These are phyloP conservation scores for Fusarium tupiense DNA, from an alignment of 2,329 filamentous ascomycete species.

Conservation along the genomic window DNA sequence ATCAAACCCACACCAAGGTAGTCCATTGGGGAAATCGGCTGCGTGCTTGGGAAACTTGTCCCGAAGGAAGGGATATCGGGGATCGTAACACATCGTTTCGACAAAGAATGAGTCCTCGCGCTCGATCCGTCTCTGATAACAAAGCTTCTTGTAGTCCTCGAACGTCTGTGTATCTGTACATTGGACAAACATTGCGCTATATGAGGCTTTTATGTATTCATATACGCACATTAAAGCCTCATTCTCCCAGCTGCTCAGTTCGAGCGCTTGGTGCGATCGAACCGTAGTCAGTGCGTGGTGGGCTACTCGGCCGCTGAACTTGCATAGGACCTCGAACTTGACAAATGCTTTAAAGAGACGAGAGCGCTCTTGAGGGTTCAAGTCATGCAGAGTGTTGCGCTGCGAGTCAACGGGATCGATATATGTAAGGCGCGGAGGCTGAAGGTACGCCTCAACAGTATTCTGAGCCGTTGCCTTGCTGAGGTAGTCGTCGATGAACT, in stretches of 20 bases:
- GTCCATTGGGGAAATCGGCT: accelerated
- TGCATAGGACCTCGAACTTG: background rate
- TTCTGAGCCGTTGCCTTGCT: background rate
- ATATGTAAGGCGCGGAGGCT: background rate
- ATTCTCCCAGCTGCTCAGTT: background rate
- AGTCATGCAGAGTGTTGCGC: background rate
- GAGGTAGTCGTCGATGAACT: background rate
- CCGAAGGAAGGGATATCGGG: background rate
- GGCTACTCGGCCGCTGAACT: background rate
- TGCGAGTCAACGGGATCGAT: background rate
- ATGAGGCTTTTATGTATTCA: background rate
- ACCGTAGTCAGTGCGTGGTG: background rate
- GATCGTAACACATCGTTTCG: background rate
- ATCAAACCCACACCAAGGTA: background rate
- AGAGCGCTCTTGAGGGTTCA: background rate
- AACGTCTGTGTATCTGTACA: background rate
- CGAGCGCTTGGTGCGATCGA: no score
- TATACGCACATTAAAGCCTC: background rate
- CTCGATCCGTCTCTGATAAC: background rate
- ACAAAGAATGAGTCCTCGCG: background rate
- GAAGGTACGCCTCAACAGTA: background rate
- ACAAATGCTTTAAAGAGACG: background rate
- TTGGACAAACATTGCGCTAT: background rate
- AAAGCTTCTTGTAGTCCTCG: background rate
- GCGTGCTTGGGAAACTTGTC: accelerated